Evolutionary conservation across 192 early-diverging fungal genomes (phyloP), one percentile per base, ranked within the genome.

Genomic region (Gryganskiella cystojenkinii): DNA sequence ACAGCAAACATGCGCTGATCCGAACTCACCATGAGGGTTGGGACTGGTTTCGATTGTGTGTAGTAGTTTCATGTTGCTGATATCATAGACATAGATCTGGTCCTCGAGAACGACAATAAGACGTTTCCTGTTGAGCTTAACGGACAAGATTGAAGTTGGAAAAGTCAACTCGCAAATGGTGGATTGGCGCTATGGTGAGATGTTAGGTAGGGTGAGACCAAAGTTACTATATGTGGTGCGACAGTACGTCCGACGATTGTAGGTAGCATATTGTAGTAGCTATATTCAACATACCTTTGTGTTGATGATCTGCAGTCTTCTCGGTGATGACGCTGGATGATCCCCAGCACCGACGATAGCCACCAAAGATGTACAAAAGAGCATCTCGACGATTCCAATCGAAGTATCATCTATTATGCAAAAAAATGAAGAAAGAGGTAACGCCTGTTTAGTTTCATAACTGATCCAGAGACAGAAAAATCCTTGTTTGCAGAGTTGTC

Each of bases 81-180:
- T 98, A 69, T 99, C 96, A 83, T 98, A 98, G 19, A 98, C 90
- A 80, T 94, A 98, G 45, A 98, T 96, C 66, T 94, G 93, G 80
- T 96, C 94, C 69, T 99, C 98, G 34, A 99, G 87, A 27, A 97
- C 92, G 11, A 98, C 96, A 40, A 98, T 90, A 10, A 99, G 85
- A 42, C 95, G 88, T 64, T 94, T 93, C 34, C 97, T 85, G 85
- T 99, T 99, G 62, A 99, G 86, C 83, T 98, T 98, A 17, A 99
- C 95, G 0, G 95, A 91, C 53, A 99, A 82, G 54, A 99, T 95
- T 3, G 95, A 89, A 0, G 95, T 96, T 2, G 92, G 91, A 70
- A 98, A 99, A 4, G 94, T 93, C 42, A 99, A 90, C 81, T 99
- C 96, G 80, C 98, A 99, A 59, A 99, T 98, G 47, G 94, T 96